Percentiles rank a stretch among this genome's conserved stretches.
These are phyloP conservation scores for Candida multigemmis DNA, from an alignment of 805 yeast species.

Conservation along the genomic window DNA sequence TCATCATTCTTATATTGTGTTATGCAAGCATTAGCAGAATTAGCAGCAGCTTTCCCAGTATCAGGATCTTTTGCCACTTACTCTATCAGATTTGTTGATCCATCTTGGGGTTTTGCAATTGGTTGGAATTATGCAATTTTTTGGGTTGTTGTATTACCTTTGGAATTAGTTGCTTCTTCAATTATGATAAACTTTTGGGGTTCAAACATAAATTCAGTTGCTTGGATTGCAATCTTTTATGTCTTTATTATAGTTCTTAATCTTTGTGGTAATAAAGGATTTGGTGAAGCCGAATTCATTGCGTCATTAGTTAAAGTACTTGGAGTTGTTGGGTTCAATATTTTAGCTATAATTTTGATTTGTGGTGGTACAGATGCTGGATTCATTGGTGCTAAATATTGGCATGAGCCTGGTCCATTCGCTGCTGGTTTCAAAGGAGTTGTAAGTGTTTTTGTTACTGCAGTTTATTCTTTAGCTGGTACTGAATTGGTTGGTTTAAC, in stretches of 20 bases:
- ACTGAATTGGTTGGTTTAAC: slow-evolving; percentile 34
- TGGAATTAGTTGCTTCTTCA: slow-evolving; percentile 34
- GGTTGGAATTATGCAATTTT: slow-evolving; percentile 36
- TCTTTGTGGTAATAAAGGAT: slow-evolving; percentile 25
- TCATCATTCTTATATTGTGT: slow-evolving; percentile 31
- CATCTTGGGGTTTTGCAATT: slow-evolving; percentile 36
- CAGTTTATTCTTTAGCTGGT: slow-evolving; percentile 35
- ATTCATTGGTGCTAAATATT: slow-evolving; percentile 26
- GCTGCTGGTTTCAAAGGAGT: slow-evolving; percentile 34
- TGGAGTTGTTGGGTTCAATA: slow-evolving; percentile 32
- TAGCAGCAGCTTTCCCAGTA: slow-evolving; percentile 29
- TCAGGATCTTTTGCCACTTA: slow-evolving; percentile 33
- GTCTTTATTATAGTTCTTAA: slow-evolving; percentile 26
- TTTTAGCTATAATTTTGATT: slow-evolving; percentile 28
- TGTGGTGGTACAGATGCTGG: slow-evolving; percentile 34
- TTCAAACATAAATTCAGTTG: slow-evolving; percentile 27
- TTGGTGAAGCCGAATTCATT: slow-evolving; percentile 28
- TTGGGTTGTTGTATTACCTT: slow-evolving; percentile 35
- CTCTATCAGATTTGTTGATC: slow-evolving; percentile 32
- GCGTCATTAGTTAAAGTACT: slow-evolving; percentile 26
- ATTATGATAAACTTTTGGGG: slow-evolving; percentile 33
- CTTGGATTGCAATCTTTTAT: slow-evolving; percentile 32
- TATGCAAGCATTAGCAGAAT: slow-evolving; percentile 33
- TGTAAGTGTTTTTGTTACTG: slow-evolving; percentile 27
- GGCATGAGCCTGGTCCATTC: slow-evolving; percentile 29